Evolutionary conservation across 805 yeast genomes (phyloP), one percentile per base, ranked within the genome.

Genomic region (Saccharomycopsis lassenensis): DNA sequence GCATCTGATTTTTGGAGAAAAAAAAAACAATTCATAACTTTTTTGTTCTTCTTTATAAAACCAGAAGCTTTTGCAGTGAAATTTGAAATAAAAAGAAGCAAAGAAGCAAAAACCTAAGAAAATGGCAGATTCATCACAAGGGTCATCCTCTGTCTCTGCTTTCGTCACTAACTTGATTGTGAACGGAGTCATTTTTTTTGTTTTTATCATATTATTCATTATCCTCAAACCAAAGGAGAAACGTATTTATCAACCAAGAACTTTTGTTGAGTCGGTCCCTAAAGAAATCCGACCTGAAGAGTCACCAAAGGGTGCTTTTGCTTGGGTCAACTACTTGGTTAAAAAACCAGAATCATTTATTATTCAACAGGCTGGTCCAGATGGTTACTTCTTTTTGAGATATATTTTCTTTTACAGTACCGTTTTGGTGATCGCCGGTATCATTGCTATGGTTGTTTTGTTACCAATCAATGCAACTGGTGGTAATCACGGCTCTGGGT

Each of bases 231-330:
- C 77, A 31, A 69, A 61, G 46, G 67, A 77, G 55, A 71, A 66
- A 49, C 63, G 86, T 35, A 78, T 85, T 23, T 89, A 91, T 55
- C 78, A 85, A 45, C 95, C 95, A 15, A 77, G 89, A 49, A 62
- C 83, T 1, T 58, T 74, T 20, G 42, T 62, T 7, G 37, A 47
- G 18, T 52, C 59, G 1, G 36, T 52, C 3, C 48, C 48, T 4
- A 71, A 62, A 24, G 68, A 66, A 7, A 66, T 71, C 46, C 58
- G 69, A 37, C 86, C 93, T 0, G 74, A 69, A 3, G 76, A 80
- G 3, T 64, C 82, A 14, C 76, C 83, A 4, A 51, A 55, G 14
- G 89, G 86, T 16, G 71, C 73, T 2, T 54, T 71, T 39, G 54
- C 65, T 6, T 82, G 91, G 91, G 46, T 76, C 5, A 50, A 64